These are phyloP conservation scores for Allantophomopsis cytisporea DNA, from an alignment of 2,329 filamentous ascomycete genomes.

Conservation along the genomic window DNA sequence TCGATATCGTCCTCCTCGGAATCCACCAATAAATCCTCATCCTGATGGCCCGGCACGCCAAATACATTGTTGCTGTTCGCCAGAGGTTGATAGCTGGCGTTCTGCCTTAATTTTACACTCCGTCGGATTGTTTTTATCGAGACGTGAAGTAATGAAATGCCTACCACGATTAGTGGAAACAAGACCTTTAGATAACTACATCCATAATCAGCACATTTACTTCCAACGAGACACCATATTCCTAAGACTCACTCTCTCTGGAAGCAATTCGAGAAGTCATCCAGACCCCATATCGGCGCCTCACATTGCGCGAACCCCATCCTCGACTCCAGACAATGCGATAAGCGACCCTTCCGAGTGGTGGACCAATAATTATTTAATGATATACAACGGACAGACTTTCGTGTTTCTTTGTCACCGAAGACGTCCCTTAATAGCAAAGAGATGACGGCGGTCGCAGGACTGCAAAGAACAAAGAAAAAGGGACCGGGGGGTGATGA, in stretches of 20 bases:
- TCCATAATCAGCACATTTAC: conserved; percentile 7
- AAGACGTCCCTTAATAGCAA: too few relatives aligned
- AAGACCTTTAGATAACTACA: conserved; percentile 66
- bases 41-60: conserved; percentile 17
- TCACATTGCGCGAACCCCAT: conserved; percentile 15
- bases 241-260: conserved; percentile 46
- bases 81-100: conserved; percentile 41
- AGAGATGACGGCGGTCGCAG: too few relatives aligned
- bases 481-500: too few relatives aligned
- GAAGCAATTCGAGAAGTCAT: conserved; percentile 52
- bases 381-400: too few relatives aligned
- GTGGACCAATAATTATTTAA: too few relatives aligned
- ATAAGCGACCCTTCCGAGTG: too few relatives aligned
- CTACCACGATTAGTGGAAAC: conserved; percentile 61
- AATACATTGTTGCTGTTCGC: conserved; percentile 26
- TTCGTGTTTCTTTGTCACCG: too few relatives aligned
- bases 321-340: too few relatives aligned
- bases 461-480: too few relatives aligned
- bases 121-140: conserved; percentile 40
- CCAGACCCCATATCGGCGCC: conserved; percentile 37
- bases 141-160: conserved; percentile 56
- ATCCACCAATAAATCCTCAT: conserved; percentile 17
- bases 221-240: neutral
- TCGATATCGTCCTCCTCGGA: conserved; percentile 47
- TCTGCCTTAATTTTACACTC: conserved; percentile 34